phyloP scores from a whole-genome alignment of 2,329 filamentous ascomycete genomes.

The Diaporthe eres region DNA sequence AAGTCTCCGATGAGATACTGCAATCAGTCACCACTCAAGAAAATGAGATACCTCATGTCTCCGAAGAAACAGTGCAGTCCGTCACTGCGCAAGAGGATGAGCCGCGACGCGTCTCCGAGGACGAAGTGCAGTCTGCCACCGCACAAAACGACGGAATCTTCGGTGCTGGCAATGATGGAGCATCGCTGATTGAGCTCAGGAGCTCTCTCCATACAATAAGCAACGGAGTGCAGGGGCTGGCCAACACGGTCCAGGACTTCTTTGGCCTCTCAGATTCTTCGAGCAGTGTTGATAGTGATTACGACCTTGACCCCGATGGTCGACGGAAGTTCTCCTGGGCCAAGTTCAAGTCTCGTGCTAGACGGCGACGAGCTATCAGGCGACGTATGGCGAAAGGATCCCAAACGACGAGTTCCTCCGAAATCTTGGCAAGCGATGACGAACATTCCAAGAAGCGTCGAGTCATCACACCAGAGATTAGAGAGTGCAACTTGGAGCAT shows the following conservation, averaged over 20 bases:
- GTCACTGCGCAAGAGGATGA: too few relatives aligned
- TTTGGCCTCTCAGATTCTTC: neutral
- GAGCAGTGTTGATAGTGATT: neutral
- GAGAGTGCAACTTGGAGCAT: neutral
- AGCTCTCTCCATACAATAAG: neutral
- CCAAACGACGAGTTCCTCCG: too few relatives aligned
- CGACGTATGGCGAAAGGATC: accelerated
- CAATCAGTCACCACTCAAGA: too few relatives aligned
- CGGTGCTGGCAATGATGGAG: too few relatives aligned
- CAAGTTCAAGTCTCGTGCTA: neutral
- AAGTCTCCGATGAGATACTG: too few relatives aligned
- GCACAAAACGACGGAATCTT: accelerated
- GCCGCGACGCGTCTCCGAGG: too few relatives aligned
- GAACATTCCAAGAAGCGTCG: too few relatives aligned
- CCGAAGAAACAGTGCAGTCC: too few relatives aligned
- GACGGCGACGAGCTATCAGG: neutral
- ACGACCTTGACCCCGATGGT: neutral
- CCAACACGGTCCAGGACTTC: neutral
- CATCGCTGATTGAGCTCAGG: neutral
- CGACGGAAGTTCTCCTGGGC: neutral
- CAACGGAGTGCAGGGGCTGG: neutral
- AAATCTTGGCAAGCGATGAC: too few relatives aligned
- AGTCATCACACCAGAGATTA: neutral
- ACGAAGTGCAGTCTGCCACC: too few relatives aligned
- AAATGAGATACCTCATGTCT: too few relatives aligned